phyloP scores from a whole-genome alignment of 352 stramenopile species.

The Phytopythium ostracodes region DNA sequence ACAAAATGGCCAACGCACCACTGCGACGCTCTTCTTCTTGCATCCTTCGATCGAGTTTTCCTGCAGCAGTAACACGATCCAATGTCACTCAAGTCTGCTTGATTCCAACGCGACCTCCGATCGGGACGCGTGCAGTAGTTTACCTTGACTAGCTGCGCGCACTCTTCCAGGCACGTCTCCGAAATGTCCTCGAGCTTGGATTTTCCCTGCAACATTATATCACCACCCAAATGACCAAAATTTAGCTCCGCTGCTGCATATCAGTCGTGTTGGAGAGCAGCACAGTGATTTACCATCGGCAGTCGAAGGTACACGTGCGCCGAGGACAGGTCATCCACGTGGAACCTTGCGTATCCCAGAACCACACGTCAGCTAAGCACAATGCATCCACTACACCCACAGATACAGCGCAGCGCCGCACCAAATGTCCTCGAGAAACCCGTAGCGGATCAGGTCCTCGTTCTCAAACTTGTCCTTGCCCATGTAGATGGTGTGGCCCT shows the following conservation, averaged over 20 bases:
- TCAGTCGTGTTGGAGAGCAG: neutral
- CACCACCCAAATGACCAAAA: neutral
- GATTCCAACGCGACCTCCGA: neutral
- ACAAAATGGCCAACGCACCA: constrained; percentile 32
- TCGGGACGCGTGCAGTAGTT: neutral
- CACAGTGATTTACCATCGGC: constrained; percentile 49
- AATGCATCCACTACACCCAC: neutral
- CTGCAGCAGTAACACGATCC: constrained; percentile 13
- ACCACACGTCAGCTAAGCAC: neutral
- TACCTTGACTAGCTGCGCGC: constrained; percentile 90
- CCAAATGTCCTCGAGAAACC: constrained; percentile 94
- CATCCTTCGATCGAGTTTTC: constrained; percentile 93
- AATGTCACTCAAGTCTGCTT: neutral
- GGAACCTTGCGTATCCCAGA: constrained; percentile 70
- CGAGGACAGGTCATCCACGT: constrained; percentile 97
- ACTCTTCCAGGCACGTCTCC: constrained; percentile 82
- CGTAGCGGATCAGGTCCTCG: constrained; percentile 98
- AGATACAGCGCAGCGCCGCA: constrained; percentile 11
- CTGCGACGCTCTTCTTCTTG: constrained; percentile 88
- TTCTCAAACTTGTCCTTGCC: constrained; percentile 99
- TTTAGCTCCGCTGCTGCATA: neutral
- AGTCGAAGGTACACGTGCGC: constrained; percentile 98
- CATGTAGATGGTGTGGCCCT: constrained; percentile 95
- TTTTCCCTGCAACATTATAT: constrained; percentile 36
- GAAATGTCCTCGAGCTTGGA: constrained; percentile 79